phyloP scores from a whole-genome alignment of 2,329 filamentous ascomycete species.

The Cyphellophora europaea region DNA sequence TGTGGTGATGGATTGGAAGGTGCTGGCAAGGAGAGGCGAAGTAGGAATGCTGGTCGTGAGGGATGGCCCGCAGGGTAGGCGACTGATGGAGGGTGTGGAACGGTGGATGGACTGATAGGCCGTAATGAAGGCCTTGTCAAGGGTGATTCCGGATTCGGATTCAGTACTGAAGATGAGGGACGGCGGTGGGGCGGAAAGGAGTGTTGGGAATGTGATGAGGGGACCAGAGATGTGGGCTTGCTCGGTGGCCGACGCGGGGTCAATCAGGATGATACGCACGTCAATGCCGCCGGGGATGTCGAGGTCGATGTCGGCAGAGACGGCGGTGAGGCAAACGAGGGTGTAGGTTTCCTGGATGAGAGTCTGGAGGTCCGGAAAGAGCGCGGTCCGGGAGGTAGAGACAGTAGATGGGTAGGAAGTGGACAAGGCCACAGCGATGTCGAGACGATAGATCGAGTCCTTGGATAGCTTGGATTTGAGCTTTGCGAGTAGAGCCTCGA shows the following conservation, averaged over 20 bases:
- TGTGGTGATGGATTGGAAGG: background rate
- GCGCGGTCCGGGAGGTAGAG: constrained; percentile 10
- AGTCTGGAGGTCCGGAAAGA: constrained; percentile 40
- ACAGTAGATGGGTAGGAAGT: constrained; percentile 7
- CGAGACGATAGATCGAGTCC: constrained; percentile 6
- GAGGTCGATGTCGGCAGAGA: constrained; percentile 53
- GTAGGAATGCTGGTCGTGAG: constrained; percentile 4
- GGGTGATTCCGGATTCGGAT: constrained; percentile 32
- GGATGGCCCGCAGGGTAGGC: constrained; percentile 12
- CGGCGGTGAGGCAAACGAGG: constrained; percentile 63
- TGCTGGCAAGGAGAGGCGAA: background rate
- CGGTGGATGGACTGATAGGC: constrained; percentile 9
- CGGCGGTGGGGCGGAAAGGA: constrained; percentile 26
- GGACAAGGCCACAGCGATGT: constrained; percentile 11
- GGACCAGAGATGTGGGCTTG: constrained; percentile 30
- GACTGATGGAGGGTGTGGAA: constrained; percentile 6
- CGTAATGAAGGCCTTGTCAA: constrained; percentile 28
- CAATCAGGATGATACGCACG: constrained; percentile 61
- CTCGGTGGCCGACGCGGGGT: constrained; percentile 14
- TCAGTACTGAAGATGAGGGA: constrained; percentile 20
- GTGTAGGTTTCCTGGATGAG: constrained; percentile 70
- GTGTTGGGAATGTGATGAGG: constrained; percentile 37
- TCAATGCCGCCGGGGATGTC: constrained; percentile 65
- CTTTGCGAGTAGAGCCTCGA: constrained; percentile 13
- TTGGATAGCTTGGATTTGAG: constrained; percentile 7